phyloP scores from a whole-genome alignment of 371 early-diverging fungal genomes.

The Haplosporangium sp. region DNA sequence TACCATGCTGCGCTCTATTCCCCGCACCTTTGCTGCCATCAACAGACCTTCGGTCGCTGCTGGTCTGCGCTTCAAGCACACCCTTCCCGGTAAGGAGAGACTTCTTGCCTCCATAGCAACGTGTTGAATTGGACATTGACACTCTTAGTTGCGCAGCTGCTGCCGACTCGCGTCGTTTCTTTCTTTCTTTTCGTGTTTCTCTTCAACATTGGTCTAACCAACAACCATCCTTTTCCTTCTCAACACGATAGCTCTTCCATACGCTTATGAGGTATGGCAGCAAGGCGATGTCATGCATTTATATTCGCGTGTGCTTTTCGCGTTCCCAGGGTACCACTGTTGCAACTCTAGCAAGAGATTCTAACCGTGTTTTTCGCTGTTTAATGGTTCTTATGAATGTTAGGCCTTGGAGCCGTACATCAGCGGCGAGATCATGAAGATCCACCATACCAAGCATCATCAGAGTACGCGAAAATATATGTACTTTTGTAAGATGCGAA shows the following conservation, averaged over 20 bases:
- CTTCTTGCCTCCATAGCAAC: too few species aligned
- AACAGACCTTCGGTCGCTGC: constrained; percentile 63
- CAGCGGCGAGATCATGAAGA: constrained; percentile 94
- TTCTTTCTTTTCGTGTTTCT: not conserved
- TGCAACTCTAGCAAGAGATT: not conserved
- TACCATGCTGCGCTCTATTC: constrained; percentile 51
- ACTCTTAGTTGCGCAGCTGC: not conserved
- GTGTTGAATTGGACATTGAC: not conserved
- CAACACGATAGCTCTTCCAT: constrained; percentile 67
- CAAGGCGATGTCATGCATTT: not conserved
- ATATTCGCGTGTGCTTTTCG: constrained; percentile 8
- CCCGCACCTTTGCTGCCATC: constrained; percentile 64
- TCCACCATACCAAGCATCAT: constrained; percentile 98
- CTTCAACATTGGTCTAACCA: too few species aligned
- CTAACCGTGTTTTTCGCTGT: not conserved
- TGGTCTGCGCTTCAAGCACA: constrained; percentile 64
- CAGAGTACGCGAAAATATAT: constrained; percentile 55
- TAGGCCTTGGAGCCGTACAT: constrained; percentile 95
- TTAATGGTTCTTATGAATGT: not conserved
- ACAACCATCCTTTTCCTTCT: not conserved
- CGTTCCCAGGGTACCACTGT: not conserved
- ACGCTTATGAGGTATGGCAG: constrained; percentile 68
- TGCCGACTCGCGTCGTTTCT: not conserved
- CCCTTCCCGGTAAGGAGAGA: constrained; percentile 59
- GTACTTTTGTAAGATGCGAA: too few species aligned